Conservation (phyloP, 2,329 filamentous ascomycete species). For the Scedosporium minutisporum region DNA sequence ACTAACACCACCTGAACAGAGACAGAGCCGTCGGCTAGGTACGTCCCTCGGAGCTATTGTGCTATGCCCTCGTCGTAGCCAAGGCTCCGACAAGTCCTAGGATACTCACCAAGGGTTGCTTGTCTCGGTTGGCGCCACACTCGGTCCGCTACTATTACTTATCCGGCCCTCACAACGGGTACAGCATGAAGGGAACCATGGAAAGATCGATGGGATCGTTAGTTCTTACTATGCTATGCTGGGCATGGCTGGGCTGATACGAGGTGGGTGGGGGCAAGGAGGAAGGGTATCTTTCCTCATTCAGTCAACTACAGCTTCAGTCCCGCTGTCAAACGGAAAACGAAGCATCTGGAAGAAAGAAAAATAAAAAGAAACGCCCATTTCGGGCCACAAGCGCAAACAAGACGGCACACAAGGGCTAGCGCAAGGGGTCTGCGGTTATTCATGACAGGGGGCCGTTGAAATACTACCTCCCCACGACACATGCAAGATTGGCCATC, state of each 20-base stretch:
- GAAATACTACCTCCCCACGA: no score
- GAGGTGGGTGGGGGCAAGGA: background rate
- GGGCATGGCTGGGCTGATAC: background rate
- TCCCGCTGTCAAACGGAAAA: constrained; percentile 5
- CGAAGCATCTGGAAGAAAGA: background rate
- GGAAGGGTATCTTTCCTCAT: background rate
- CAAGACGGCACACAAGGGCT: no score
- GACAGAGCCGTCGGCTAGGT: no score
- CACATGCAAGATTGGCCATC: no score
- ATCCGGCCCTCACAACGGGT: background rate
- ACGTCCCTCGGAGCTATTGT: background rate
- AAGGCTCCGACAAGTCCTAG: background rate
- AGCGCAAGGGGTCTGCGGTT: no score
- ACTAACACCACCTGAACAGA: no score
- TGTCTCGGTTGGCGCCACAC: background rate
- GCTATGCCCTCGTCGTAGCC: background rate
- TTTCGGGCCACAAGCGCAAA: no score
- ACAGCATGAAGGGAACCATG: background rate
- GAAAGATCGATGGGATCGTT: background rate
- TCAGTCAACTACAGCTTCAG: constrained; percentile 1
- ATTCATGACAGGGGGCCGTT: no score
- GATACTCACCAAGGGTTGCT: background rate
- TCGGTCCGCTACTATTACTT: background rate
- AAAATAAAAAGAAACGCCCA: no score
- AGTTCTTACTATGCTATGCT: background rate